phyloP scores from a whole-genome alignment of 2,329 filamentous ascomycete species.

The Paraphoma sp. region DNA sequence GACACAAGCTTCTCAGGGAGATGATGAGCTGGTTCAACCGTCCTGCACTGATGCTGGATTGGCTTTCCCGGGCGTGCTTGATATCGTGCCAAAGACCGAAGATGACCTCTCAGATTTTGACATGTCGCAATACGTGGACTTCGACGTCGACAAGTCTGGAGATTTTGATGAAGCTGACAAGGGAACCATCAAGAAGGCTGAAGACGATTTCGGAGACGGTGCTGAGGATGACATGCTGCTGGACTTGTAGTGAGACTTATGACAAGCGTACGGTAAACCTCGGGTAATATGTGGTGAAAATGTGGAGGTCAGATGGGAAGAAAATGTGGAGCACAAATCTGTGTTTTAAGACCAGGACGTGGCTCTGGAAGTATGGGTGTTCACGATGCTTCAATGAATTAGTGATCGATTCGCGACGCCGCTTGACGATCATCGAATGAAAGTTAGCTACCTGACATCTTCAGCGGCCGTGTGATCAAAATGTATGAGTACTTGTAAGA shows the following conservation, averaged over 20 bases:
- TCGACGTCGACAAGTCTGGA: background rate
- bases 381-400: too few relatives aligned
- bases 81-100: background rate
- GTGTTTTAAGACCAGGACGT: too few relatives aligned
- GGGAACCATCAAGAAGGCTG: background rate
- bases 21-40: background rate
- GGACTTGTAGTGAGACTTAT: constrained; percentile 16
- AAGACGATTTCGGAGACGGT: constrained; percentile 9
- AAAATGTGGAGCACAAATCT: background rate
- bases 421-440: too few relatives aligned
- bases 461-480: too few relatives aligned
- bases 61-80: background rate
- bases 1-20: background rate
- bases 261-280: background rate
- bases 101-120: constrained; percentile 1
- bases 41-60: background rate
- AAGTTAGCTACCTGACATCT: too few relatives aligned
- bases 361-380: too few relatives aligned
- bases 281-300: background rate
- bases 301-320: background rate
- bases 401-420: too few relatives aligned
- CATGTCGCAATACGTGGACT: constrained; percentile 4
- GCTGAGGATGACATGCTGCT: constrained; percentile 37
- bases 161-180: background rate
- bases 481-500: too few relatives aligned